phyloP scores from a whole-genome alignment of 495 filamentous ascomycete species.

The Bathelium albidoporum region DNA sequence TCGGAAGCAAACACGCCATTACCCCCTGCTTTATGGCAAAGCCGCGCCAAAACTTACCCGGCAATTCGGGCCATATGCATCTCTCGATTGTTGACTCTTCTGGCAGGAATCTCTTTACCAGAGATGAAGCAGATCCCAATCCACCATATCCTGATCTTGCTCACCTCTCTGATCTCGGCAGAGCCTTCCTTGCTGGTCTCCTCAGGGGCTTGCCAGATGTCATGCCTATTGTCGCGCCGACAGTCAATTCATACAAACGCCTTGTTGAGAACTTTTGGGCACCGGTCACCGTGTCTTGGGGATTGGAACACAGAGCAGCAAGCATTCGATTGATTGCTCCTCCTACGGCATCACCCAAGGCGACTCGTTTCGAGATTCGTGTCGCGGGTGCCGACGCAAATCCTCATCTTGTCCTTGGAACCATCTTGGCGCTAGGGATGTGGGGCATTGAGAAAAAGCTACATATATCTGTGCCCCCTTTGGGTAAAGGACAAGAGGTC shows the following conservation, averaged over 20 bases:
- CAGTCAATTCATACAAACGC: constrained; percentile 93
- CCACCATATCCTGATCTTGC: constrained; percentile 63
- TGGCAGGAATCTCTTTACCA: constrained; percentile 70
- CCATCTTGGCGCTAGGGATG: constrained; percentile 77
- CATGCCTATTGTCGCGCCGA: constrained; percentile 91
- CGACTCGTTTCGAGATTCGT: constrained; percentile 84
- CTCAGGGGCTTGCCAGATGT: constrained; percentile 83
- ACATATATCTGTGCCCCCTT: constrained; percentile 67
- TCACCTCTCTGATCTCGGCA: constrained; percentile 73
- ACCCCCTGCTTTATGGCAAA: constrained; percentile 99
- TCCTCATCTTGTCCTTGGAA: constrained; percentile 75
- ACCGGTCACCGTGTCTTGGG: constrained; percentile 94
- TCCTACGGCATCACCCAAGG: constrained; percentile 67
- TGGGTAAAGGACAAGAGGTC: constrained; percentile 73
- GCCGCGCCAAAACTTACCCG: constrained; percentile 76
- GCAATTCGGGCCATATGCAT: constrained; percentile 93
- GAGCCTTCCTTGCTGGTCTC: constrained; percentile 88
- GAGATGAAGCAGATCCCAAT: constrained; percentile 56
- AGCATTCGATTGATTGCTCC: constrained; percentile 83
- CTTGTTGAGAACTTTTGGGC: constrained; percentile 99
- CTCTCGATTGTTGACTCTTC: constrained; percentile 64
- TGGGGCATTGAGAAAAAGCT: constrained; percentile 84
- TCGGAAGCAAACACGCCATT: constrained; percentile 77
- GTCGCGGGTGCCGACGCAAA: constrained; percentile 88
- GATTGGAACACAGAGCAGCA: constrained; percentile 85